Conservation (phyloP, 1,139 yeast species). For the Kodamaea ohmeri region DNA sequence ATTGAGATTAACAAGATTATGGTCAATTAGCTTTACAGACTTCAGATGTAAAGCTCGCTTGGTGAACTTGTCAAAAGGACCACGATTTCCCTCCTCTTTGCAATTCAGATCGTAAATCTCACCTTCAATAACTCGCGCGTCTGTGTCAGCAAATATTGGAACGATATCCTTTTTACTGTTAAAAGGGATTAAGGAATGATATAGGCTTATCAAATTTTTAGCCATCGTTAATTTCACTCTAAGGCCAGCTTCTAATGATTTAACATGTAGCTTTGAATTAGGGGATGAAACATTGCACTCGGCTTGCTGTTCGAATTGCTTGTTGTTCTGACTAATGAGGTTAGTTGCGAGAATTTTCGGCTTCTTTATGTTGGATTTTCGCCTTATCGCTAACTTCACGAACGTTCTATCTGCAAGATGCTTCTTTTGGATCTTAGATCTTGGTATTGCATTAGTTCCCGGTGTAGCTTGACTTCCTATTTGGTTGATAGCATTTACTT, state of each 20-base stretch:
- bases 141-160: slow-evolving; percentile 12
- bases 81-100: slow-evolving; percentile 16
- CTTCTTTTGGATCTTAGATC: slow-evolving; percentile 24
- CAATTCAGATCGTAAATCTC: background rate
- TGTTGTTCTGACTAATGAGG: background rate
- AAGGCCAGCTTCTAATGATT: slow-evolving; percentile 53
- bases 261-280: slow-evolving; percentile 42
- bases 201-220: slow-evolving; percentile 41
- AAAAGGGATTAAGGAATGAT: slow-evolving; percentile 44
- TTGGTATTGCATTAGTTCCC: slow-evolving; percentile 6
- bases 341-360: background rate
- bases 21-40: slow-evolving; percentile 35
- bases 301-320: background rate
- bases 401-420: slow-evolving; percentile 23
- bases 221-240: slow-evolving; percentile 47
- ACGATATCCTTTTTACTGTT: slow-evolving; percentile 18
- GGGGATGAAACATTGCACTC: slow-evolving; percentile 3
- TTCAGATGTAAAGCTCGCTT: slow-evolving; percentile 19
- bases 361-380: slow-evolving; percentile 29
- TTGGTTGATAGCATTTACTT: too few relatives aligned
- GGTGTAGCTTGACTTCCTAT: too few relatives aligned
- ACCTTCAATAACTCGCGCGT: slow-evolving; percentile 9
- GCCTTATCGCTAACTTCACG: slow-evolving; percentile 41
- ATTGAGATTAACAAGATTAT: slow-evolving; percentile 34
- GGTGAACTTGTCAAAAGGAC: slow-evolving; percentile 15